Conservation (phyloP, 176 grass and related monocot species). For the Aegilops bicornis region DNA sequence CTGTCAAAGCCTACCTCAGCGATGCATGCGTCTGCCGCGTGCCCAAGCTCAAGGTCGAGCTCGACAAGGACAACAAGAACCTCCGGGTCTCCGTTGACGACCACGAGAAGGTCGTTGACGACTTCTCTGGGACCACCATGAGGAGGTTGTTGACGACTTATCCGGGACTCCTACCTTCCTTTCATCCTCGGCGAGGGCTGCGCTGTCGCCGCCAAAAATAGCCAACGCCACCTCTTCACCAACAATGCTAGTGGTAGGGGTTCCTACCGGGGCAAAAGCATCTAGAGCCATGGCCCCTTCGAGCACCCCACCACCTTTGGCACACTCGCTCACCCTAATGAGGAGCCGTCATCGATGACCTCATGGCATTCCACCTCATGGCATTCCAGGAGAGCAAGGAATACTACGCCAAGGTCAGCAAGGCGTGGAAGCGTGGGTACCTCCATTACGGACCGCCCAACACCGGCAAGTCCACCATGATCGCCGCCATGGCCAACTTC, state of each 20-base stretch:
- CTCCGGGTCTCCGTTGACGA: conserved; percentile 17
- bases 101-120: conserved; percentile 19
- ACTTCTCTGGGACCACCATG: neutral
- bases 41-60: conserved; percentile 36
- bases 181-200: conserved; percentile 12
- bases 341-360: neutral
- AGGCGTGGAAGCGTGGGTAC: no score
- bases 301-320: conserved; percentile 57
- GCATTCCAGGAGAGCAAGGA: neutral
- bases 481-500: neutral
- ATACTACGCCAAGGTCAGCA: neutral
- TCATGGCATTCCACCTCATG: neutral
- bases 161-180: neutral
- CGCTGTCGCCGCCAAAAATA: neutral
- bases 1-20: no score
- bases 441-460: neutral
- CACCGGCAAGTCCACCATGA: neutral
- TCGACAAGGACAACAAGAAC: neutral
- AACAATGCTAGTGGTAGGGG: conserved; percentile 9
- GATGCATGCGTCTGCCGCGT: no score
- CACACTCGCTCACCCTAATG: conserved; percentile 31
- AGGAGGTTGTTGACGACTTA: no score
- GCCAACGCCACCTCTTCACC: conserved; percentile 29
- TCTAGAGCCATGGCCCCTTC: neutral
- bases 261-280: neutral